Conservation (phyloP, 2,329 filamentous ascomycete species). For the Camillea tinctor region DNA sequence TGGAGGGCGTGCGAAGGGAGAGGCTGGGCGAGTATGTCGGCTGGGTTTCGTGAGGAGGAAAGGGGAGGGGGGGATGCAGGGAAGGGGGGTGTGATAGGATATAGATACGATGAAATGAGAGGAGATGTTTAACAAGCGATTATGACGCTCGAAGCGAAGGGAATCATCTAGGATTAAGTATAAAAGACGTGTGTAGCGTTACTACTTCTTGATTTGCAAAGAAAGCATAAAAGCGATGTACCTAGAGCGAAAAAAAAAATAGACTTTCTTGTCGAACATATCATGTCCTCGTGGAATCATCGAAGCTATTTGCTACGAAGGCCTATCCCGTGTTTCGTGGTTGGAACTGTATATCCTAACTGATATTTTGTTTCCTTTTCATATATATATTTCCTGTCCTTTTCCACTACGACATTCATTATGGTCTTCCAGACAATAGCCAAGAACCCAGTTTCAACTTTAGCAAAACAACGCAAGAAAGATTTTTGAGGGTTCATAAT, state of each 20-base stretch:
- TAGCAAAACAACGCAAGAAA: no score
- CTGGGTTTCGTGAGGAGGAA: conserved; percentile 21
- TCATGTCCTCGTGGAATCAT: no score
- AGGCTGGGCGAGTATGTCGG: conserved; percentile 27
- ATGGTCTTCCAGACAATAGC: no score
- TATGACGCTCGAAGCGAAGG: neutral
- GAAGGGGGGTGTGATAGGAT: neutral
- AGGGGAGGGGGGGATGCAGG: neutral
- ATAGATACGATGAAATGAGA: neutral
- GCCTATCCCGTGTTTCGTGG: no score
- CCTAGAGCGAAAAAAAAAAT: neutral
- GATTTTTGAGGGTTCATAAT: neutral
- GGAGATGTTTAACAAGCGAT: neutral
- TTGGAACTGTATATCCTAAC: no score
- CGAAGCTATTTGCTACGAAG: no score
- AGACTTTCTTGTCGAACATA: neutral
- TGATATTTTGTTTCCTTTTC: no score
- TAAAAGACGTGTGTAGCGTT: no score
- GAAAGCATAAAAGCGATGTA: neutral
- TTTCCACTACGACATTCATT: no score
- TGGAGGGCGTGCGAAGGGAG: conserved; percentile 33
- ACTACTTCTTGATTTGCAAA: neutral
- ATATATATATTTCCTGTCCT: no score
- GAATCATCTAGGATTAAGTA: no score
- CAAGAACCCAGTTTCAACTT: no score